Evolutionary conservation across 768 basidiomycete genomes (phyloP), one percentile per base, ranked within the genome.

Genomic region (Russula emetica): DNA sequence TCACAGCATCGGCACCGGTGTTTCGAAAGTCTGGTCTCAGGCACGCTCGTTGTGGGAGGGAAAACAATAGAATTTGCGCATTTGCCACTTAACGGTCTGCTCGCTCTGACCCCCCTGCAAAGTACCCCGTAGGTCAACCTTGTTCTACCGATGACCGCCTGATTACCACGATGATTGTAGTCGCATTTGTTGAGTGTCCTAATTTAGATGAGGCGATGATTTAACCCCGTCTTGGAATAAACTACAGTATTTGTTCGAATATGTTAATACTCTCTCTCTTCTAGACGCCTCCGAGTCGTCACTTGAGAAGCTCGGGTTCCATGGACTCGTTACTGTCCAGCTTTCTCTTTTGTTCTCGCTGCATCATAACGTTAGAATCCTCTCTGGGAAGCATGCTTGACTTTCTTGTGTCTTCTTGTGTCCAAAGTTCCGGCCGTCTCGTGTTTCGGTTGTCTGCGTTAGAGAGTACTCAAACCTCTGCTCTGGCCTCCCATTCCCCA

Each of bases 21-120:
- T 88, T 40, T 70, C 82, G 70, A 91, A 92, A 75, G 80, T 90
- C 58, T 92, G 88, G 89, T 82, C 82, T 58, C 74, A 80, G 54
- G 83, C 77, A 38, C 78, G 78, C 62, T 71, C 73, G 52, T 72
- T 82, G 53, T 86, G 85, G 85, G 69, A 67, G 32, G 57, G 45
- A 18, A 59, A 24, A 5, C 14, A 14, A 47, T 47, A 52, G 30
- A 6, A 13, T 14, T 8, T 3, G 26, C 8, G 3, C 4, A 30
- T 4, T 9, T 9, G 30, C 61, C 26, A 24, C 32, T 42, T 9
- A 26, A 26, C 1, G 20, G 18, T 26, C 30, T 55, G 53, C 10
- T 36, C 45, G 38, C 22, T n/a, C 5, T 26, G 22, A 16, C 38
- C 14, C 14, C 16, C 6, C 16, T 18, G 16, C 16, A 40, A 40